Conservation (phyloP, 148 eudicot genomes). For the Suaeda aralocaspica region DNA sequence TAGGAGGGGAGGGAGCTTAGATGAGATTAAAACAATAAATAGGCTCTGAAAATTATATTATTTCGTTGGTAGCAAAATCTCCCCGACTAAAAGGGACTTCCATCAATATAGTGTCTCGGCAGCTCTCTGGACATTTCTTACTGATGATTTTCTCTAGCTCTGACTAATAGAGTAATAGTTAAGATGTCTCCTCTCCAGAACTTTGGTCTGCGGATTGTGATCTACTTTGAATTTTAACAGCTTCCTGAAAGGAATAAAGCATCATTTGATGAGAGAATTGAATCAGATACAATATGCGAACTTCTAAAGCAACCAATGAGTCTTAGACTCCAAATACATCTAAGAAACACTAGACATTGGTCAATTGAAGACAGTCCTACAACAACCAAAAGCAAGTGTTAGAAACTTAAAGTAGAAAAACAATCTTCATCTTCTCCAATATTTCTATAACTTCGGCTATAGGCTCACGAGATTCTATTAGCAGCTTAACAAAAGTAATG, state of each 20-base stretch:
- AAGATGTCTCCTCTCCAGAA: constrained; percentile 28
- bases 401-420: too few species aligned
- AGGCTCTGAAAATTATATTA: background rate
- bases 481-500: too few species aligned
- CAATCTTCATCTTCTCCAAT: too few species aligned
- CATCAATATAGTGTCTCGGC: background rate
- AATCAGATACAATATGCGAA: too few species aligned
- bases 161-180: background rate
- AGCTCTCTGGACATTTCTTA: constrained; percentile 5
- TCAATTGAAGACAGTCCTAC: too few species aligned
- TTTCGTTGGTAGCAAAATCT: constrained; percentile 9
- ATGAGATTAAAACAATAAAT: background rate
- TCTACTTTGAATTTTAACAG: constrained; percentile 23
- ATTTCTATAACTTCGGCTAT: too few species aligned
- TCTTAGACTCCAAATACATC: too few species aligned
- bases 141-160: too few species aligned
- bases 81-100: background rate
- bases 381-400: too few species aligned
- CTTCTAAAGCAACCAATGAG: background rate
- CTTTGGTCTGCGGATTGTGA: constrained; percentile 17
- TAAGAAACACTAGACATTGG: too few species aligned
- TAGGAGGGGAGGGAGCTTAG: background rate
- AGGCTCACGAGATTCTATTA: too few species aligned
- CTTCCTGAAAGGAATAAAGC: constrained; percentile 18
- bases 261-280: background rate